Base-by-base conservation (phyloP, 192 early-diverging fungal genomes). In the Umbelopsis sp. region DNA sequence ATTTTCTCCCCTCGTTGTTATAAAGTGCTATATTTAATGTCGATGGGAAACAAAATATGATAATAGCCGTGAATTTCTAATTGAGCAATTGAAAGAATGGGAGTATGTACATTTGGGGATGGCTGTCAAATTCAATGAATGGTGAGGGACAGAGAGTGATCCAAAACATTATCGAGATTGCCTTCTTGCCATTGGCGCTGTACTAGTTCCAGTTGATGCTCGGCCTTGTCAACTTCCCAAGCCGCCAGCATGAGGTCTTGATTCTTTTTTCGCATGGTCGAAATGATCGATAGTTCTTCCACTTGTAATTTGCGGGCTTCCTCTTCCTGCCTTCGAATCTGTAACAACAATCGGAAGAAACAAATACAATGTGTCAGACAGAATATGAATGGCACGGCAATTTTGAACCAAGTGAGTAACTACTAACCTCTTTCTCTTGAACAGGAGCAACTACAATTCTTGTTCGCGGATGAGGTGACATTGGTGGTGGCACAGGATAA, bases 191-290 rank as follows among this genome's bases (percentile, higher is more conserved):
- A 74, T 31, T 78, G 77, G 26, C 66, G 68, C 26, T 73, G 71
- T 24, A 78, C 77, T 14, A 78, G 62, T 49, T 73, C 77, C 52
- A 78, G 25, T 25, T 78, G 77, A 52, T 71, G 69, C 36, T 78
- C 77, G 26, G 74, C 38, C 52, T 78, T 78, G 41, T 51, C 74
- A 9, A 65, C 47, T 50, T 78, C 77, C 77, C 77, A 78, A 59
- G 66, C 71, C 0, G 69, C 51, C 9, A 78, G 41, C 67, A 71
- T 70, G 1, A 78, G 43, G 47, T 78, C 77, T 62, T 74, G 74
- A 8, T 49, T 49, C 21, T 65, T 71, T 67, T 74, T 73, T 20
- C 77, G 68, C 12, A 51, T 62, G 6, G 59, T 29, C 22, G 51
- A 38, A 25, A 71, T 65, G 41, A 47, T 65, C 14, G 70, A 67